phyloP scores from a whole-genome alignment of 805 yeast genomes.

The Candida tibetensis region DNA sequence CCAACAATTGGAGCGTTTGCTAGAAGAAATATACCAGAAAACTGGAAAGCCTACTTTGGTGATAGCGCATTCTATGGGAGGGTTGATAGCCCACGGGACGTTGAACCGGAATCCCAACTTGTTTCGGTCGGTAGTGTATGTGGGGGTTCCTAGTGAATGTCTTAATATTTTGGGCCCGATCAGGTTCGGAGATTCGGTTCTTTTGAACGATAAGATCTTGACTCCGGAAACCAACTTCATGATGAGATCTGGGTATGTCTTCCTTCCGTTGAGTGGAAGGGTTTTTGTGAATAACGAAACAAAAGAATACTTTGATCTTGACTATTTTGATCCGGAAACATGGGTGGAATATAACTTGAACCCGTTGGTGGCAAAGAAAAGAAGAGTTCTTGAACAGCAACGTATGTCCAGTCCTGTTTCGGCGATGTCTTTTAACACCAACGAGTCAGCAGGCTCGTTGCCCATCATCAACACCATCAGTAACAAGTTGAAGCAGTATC shows the following conservation, averaged over 20 bases:
- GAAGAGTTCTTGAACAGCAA: conserved; percentile 25
- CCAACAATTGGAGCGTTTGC: conserved; percentile 47
- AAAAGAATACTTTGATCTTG: conserved; percentile 58
- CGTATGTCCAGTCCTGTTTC: neutral
- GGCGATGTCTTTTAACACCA: neutral
- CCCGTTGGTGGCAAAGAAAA: conserved; percentile 59
- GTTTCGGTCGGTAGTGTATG: conserved; percentile 74
- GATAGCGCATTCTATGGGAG: conserved; percentile 95
- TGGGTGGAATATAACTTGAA: conserved; percentile 78
- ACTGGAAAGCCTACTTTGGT: conserved; percentile 62
- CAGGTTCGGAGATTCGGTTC: conserved; percentile 74
- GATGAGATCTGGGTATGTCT: conserved; percentile 81
- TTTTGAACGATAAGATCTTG: conserved; percentile 68
- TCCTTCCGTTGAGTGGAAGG: conserved; percentile 72
- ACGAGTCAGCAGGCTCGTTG: conserved; percentile 12
- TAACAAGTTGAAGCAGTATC: conserved; percentile 25
- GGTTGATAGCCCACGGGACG: conserved; percentile 77
- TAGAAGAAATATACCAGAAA: conserved; percentile 43
- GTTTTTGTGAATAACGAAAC: conserved; percentile 66
- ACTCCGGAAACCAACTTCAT: conserved; percentile 81
- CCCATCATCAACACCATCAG: conserved; percentile 27
- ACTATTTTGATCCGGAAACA: conserved; percentile 73
- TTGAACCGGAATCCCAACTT: conserved; percentile 65
- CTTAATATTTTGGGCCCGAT: conserved; percentile 85
- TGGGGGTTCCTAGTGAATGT: conserved; percentile 82